Conservation (phyloP, 106 monocot species). For the Dioscorea zingiberensis region DNA sequence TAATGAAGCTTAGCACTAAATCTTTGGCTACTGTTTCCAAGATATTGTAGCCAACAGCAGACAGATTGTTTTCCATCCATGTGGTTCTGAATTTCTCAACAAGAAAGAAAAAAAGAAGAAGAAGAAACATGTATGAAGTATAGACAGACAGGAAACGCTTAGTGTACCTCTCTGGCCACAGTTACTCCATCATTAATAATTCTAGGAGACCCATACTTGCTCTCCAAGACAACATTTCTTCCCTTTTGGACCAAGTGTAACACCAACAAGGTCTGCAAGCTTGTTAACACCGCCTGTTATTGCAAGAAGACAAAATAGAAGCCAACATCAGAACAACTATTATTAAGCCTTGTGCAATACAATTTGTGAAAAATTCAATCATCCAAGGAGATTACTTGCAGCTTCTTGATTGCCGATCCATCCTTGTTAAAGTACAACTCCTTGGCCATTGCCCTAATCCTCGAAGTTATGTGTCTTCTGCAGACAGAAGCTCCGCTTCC, state of each 20-base stretch:
- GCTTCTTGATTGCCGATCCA: constrained; percentile 39
- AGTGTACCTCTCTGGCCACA: constrained; percentile 82
- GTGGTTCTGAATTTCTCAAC: no score
- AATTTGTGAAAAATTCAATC: background rate
- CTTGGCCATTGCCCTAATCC: constrained; percentile 35
- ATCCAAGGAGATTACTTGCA: constrained; percentile 5
- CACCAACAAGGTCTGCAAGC: constrained; percentile 97
- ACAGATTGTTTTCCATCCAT: no score
- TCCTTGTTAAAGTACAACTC: constrained; percentile 47
- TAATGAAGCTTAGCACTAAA: no score
- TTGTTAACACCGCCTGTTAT: constrained; percentile 90
- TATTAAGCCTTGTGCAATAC: background rate
- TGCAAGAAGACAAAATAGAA: background rate
- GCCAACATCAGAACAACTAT: background rate
- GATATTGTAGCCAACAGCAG: no score
- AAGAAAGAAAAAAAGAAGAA: no score
- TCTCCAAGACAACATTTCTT: constrained; percentile 95
- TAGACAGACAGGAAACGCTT: no score
- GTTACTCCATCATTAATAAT: constrained; percentile 99
- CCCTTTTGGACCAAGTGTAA: constrained; percentile 98
- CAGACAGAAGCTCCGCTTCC: constrained; percentile 5
- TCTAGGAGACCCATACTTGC: constrained; percentile 98
- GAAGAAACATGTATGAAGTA: no score
- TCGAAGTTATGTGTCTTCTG: constrained; percentile 11
- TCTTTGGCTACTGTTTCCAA: no score